Evolutionary conservation across 2,329 filamentous ascomycete species (phyloP).

Genomic region (Domatiomyces globalis): DNA sequence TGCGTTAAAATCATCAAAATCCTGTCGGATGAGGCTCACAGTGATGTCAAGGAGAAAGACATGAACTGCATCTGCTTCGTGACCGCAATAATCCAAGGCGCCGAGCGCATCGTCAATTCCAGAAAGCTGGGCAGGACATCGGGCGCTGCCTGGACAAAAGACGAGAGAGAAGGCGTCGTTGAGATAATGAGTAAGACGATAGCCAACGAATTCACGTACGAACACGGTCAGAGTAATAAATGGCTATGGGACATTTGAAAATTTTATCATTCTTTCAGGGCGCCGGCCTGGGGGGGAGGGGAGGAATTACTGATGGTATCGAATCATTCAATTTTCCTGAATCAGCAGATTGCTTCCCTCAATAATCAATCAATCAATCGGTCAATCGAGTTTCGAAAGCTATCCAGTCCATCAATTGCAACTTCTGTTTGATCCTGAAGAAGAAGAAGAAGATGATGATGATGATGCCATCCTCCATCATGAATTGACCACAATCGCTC

Average conservation of each 20-base stretch:
- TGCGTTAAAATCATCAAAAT: constrained; percentile 16
- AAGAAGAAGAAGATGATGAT: too few species aligned
- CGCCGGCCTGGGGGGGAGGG: too few species aligned
- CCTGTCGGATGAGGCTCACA: constrained; percentile 18
- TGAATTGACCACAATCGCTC: too few species aligned
- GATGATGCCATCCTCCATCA: too few species aligned
- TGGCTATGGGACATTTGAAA: constrained; percentile 9
- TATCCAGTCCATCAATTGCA: too few species aligned
- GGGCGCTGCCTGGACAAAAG: constrained; percentile 11
- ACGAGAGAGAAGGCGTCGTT: constrained; percentile 12
- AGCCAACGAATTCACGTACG: constrained; percentile 2
- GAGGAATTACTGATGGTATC: too few species aligned
- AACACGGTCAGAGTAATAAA: constrained; percentile 1
- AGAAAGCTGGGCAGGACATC: constrained; percentile 9
- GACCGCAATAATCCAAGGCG: constrained; percentile 14
- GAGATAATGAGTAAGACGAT: constrained; percentile 8
- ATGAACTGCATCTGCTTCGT: constrained; percentile 20
- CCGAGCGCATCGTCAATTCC: constrained; percentile 15
- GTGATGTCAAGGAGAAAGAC: constrained; percentile 7
- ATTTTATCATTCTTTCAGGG: too few species aligned
- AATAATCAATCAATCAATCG: too few species aligned
- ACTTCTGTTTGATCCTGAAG: too few species aligned
- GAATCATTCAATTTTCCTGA: too few species aligned
- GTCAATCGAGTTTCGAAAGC: too few species aligned
- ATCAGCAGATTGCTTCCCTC: too few species aligned